Conservation (phyloP, 176 grass and related monocot species). For the Themeda triandra region DNA sequence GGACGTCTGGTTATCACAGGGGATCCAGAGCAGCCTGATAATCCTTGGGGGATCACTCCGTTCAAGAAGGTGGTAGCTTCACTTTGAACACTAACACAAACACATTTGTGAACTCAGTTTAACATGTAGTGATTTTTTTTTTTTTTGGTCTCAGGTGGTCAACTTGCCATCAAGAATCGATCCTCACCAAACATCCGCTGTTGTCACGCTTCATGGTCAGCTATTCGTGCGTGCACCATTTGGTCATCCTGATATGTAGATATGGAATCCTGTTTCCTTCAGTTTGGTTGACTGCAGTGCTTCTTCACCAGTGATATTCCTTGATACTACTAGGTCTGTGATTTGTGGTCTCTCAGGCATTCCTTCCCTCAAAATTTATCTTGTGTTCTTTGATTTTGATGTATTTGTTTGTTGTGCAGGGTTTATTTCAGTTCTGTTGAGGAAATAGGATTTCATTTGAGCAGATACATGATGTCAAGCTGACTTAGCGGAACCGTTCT, state of each 20-base stretch:
- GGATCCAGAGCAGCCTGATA: slow-evolving; percentile 89
- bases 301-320: slow-evolving; percentile 21
- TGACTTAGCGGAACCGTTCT: slow-evolving; percentile 23
- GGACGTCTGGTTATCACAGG: slow-evolving; percentile 93
- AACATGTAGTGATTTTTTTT: neutral
- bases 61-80: slow-evolving; percentile 71
- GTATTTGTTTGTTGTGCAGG: slow-evolving; percentile 25
- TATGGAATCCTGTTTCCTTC: slow-evolving; percentile 21
- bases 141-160: slow-evolving; percentile 77
- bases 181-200: slow-evolving; percentile 95
- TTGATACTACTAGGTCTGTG: slow-evolving; percentile 31
- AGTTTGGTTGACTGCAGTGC: slow-evolving; percentile 2
- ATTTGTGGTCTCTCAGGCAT: neutral
- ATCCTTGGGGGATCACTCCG: slow-evolving; percentile 94
- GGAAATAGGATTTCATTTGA: slow-evolving; percentile 42
- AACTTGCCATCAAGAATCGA: slow-evolving; percentile 89
- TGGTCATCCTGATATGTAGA: slow-evolving; percentile 67
- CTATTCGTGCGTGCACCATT: slow-evolving; percentile 94
- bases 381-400: slow-evolving; percentile 13
- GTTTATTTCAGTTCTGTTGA: slow-evolving; percentile 24
- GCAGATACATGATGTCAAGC: slow-evolving; percentile 19
- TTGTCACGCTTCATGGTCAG: slow-evolving; percentile 95
- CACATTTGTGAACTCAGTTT: slow-evolving; percentile 16
- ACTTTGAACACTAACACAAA: neutral
- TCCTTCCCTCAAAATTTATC: neutral